Conservation (phyloP, 139 green algal species). For the Protoeuglena noctilucae region DNA sequence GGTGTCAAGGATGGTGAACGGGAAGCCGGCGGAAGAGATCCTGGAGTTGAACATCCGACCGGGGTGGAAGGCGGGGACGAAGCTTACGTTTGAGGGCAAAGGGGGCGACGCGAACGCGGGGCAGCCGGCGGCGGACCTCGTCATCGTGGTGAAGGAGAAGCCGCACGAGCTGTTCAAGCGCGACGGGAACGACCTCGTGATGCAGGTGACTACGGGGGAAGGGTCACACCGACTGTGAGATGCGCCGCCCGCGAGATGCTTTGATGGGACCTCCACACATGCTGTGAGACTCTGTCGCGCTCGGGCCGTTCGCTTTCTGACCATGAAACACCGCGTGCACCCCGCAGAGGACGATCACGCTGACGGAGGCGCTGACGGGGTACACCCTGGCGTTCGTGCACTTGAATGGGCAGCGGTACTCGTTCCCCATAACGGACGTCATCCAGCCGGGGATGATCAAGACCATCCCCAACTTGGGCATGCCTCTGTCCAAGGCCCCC, state of each 20-base stretch:
- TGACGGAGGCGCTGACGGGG: neutral
- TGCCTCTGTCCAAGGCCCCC: neutral
- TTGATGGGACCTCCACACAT: no score
- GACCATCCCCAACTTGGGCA: neutral
- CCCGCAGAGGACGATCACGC: no score
- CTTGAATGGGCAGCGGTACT: neutral
- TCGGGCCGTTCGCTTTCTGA: no score
- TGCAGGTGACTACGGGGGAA: no score
- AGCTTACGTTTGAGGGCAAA: conserved; percentile 3
- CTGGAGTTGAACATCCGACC: neutral
- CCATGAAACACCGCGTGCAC: neutral
- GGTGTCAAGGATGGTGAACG: conserved; percentile 18
- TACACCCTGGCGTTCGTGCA: neutral
- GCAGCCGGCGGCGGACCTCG: conserved; percentile 1
- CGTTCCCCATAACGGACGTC: neutral
- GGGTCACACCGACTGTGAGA: no score
- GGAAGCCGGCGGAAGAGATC: neutral
- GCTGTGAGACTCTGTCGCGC: no score
- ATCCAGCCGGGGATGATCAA: neutral
- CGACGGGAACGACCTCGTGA: conserved; percentile 6
- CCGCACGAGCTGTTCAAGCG: conserved; percentile 1
- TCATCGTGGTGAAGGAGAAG: conserved; percentile 4
- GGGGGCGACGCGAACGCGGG: neutral
- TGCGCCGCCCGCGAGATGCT: no score
- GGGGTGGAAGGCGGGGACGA: conserved; percentile 4